phyloP scores from a whole-genome alignment of 2,329 filamentous ascomycete species.

The Fusarium concolor region DNA sequence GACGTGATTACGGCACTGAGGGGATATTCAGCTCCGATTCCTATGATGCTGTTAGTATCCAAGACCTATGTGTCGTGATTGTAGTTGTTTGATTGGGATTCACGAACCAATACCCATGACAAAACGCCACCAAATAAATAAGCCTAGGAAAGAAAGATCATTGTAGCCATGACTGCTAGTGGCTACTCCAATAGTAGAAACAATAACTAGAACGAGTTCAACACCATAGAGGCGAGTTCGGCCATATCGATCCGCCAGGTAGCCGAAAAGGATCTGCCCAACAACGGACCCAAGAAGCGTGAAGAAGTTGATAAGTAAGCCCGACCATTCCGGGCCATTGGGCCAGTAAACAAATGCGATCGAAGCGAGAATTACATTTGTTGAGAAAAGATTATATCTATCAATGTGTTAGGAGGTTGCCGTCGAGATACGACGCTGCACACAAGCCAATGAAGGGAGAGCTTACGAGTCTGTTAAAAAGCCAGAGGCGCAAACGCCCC shows the following conservation, averaged over 20 bases:
- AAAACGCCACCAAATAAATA: conserved; percentile 66
- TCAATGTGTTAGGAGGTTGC: not conserved
- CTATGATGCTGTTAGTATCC: conserved; percentile 47
- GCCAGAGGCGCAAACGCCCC: conserved; percentile 66
- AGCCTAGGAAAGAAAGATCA: conserved; percentile 62
- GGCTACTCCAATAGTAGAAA: conserved; percentile 68
- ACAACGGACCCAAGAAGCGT: conserved; percentile 64
- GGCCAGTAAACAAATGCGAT: conserved; percentile 66
- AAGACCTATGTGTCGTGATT: conserved; percentile 3
- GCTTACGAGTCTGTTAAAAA: conserved; percentile 66
- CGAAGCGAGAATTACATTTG: conserved; percentile 65
- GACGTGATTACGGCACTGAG: conserved; percentile 75
- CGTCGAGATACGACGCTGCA: not conserved
- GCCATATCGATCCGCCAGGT: conserved; percentile 66
- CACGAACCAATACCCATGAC: conserved; percentile 64
- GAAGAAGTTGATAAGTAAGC: conserved; percentile 63
- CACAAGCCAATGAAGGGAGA: not conserved
- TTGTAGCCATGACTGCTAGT: conserved; percentile 63
- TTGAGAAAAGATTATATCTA: conserved; percentile 67
- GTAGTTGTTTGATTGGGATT: conserved; percentile 1
- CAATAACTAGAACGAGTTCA: conserved; percentile 66
- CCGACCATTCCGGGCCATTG: conserved; percentile 57
- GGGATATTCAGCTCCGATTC: conserved; percentile 76
- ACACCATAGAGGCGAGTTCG: conserved; percentile 67
- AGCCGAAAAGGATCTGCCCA: conserved; percentile 65